Evolutionary conservation across 176 grass and related monocot genomes (phyloP).

Genomic region (Carex myosuroides): DNA sequence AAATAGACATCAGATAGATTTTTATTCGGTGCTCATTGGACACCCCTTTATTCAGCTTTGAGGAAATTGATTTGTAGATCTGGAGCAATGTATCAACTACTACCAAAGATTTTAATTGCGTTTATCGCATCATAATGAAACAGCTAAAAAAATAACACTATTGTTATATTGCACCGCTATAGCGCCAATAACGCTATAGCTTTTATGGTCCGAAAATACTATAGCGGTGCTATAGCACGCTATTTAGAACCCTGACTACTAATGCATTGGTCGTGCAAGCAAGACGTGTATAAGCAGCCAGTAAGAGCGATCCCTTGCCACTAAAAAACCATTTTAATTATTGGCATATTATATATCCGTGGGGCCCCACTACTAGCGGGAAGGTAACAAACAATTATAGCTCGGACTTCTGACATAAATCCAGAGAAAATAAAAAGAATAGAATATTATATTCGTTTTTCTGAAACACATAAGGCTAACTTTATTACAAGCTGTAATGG

Average conservation of each 20-base stretch:
- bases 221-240: too few relatives aligned
- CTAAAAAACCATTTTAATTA: not conserved
- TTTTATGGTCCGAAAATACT: too few relatives aligned
- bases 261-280: not conserved
- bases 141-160: too few relatives aligned
- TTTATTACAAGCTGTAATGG: not conserved
- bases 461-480: not conserved
- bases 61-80: not conserved
- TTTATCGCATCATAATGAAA: too few relatives aligned
- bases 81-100: not conserved
- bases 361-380: not conserved
- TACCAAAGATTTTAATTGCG: too few relatives aligned
- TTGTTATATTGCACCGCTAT: too few relatives aligned
- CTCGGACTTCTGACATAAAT: not conserved
- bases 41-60: not conserved
- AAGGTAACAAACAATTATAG: not conserved
- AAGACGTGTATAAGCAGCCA: not conserved
- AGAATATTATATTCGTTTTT: not conserved
- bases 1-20: too few relatives aligned
- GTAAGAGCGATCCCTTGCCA: not conserved
- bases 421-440: not conserved
- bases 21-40: too few relatives aligned
- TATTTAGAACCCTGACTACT: too few relatives aligned
- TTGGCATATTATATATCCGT: not conserved
- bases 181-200: too few relatives aligned